Conservation (phyloP, 2,329 filamentous ascomycete genomes). For the Curvularia spicifera region DNA sequence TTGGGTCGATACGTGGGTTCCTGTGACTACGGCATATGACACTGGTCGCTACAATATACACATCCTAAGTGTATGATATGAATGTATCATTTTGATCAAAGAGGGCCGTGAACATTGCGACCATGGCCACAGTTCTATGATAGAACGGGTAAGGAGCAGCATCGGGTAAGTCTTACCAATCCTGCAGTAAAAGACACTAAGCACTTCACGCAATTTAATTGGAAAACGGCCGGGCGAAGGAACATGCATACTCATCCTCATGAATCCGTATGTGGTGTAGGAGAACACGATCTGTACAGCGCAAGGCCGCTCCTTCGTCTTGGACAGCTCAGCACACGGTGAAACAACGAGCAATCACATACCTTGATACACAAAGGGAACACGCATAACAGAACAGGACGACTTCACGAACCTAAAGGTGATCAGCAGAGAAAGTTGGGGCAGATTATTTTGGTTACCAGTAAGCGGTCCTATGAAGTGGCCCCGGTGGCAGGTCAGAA, state of each 20-base stretch:
- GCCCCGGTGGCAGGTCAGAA: slow-evolving; percentile 8
- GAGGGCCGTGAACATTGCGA: background rate
- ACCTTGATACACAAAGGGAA: slow-evolving; percentile 15
- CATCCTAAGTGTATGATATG: too few species aligned
- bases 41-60: background rate
- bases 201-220: background rate
- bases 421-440: slow-evolving; percentile 31
- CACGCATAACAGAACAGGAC: slow-evolving; percentile 1
- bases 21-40: too few species aligned
- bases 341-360: slow-evolving; percentile 17
- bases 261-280: background rate
- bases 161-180: background rate
- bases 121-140: background rate
- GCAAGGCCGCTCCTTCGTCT: slow-evolving; percentile 3
- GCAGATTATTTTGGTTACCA: slow-evolving; percentile 37
- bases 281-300: background rate
- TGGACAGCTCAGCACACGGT: slow-evolving; percentile 15
- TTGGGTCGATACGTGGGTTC: background rate
- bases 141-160: background rate
- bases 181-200: background rate
- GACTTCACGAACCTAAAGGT: slow-evolving; percentile 27
- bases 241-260: slow-evolving; percentile 9
- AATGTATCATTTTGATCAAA: background rate
- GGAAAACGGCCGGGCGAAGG: background rate
- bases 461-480: slow-evolving; percentile 16